Evolutionary conservation across 1,139 yeast genomes (phyloP), one percentile per base, ranked within the genome.

Genomic region (Taiozyma sp.): DNA sequence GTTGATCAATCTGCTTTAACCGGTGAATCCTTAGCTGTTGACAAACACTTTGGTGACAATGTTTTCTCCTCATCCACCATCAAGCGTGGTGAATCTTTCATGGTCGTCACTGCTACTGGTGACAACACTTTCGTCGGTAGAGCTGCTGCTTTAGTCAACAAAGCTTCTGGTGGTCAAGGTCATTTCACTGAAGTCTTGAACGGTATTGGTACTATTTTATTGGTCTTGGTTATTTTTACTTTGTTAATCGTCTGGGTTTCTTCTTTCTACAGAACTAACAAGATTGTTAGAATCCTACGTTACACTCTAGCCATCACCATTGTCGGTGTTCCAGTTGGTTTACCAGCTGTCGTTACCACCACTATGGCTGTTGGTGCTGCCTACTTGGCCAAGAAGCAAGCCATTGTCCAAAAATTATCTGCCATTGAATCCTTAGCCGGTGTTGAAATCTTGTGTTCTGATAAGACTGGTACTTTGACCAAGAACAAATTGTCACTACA

Each of bases 301-400:
- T 90, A 85, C 84, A 83, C 95, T 67, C 81, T 93, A 72, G 97
- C 96, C 66, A 88, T 91, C 72, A 91, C 97, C 77, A 90, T 91
- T 77, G 88, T 93, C 68, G 99, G 99, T 88, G 99, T 93, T 65
- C 99, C 99, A 75, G 99, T 91, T 68, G 98, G 98, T 87, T 84
- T 91, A 72, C 98, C 98, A 74, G 98, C 97, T 73, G 98, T 91
- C 71, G 97, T 91, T 66, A 91, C 98, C 80, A 91, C 97, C 68
- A 91, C 98, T 73, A 89, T 91, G 95, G 98, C 98, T 75, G 98
- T 91, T 74, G 97, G 97, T 83, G 98, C 98, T 72, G 97, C 97
- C 71, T 90, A 90, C 88, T 82, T 91, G 70, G 98, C 98, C 68
- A 90, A 90, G 83, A 90, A 90, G 77, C 90, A 90, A 79, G 98